Evolutionary conservation across 2,329 filamentous ascomycete genomes (phyloP).

Genomic region (Fonsecaea erecta): DNA sequence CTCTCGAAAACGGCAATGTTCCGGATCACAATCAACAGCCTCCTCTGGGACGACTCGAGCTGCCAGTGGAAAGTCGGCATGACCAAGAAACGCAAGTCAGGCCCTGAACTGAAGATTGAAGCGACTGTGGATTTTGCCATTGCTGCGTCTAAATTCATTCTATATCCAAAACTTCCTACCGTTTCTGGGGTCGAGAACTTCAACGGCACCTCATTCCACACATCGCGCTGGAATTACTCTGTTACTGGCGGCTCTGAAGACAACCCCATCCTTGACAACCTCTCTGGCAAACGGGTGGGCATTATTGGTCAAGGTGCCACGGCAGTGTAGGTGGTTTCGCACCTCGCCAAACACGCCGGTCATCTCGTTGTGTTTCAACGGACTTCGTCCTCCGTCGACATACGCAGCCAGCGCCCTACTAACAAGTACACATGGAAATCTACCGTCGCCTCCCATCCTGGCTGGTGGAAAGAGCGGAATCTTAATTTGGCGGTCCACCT

Average conservation of each 20-base stretch:
- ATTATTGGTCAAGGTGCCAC: slow-evolving; percentile 30
- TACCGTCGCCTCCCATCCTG: slow-evolving; percentile 1
- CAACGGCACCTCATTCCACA: slow-evolving; percentile 39
- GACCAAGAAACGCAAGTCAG: slow-evolving; percentile 6
- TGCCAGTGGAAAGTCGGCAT: slow-evolving; percentile 17
- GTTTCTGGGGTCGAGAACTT: slow-evolving; percentile 38
- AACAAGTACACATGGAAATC: background rate
- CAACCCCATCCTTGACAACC: slow-evolving; percentile 46
- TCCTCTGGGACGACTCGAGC: slow-evolving; percentile 19
- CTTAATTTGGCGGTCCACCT: slow-evolving; percentile 12
- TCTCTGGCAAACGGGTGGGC: slow-evolving; percentile 24
- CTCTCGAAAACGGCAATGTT: slow-evolving; percentile 16
- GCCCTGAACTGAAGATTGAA: background rate
- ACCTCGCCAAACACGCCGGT: slow-evolving; percentile 46
- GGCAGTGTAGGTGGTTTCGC: slow-evolving; percentile 24
- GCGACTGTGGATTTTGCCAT: slow-evolving; percentile 16
- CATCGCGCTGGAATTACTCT: slow-evolving; percentile 37
- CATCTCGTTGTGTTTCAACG: slow-evolving; percentile 42
- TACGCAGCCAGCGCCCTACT: slow-evolving; percentile 12
- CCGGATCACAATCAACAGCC: slow-evolving; percentile 7
- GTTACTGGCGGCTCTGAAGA: slow-evolving; percentile 27
- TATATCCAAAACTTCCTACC: slow-evolving; percentile 46
- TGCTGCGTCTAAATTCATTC: slow-evolving; percentile 2
- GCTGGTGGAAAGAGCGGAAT: slow-evolving; percentile 19
- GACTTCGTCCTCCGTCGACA: slow-evolving; percentile 46